phyloP scores from a whole-genome alignment of 73 alveolate genomes.

The Blepharisma japonicum region DNA sequence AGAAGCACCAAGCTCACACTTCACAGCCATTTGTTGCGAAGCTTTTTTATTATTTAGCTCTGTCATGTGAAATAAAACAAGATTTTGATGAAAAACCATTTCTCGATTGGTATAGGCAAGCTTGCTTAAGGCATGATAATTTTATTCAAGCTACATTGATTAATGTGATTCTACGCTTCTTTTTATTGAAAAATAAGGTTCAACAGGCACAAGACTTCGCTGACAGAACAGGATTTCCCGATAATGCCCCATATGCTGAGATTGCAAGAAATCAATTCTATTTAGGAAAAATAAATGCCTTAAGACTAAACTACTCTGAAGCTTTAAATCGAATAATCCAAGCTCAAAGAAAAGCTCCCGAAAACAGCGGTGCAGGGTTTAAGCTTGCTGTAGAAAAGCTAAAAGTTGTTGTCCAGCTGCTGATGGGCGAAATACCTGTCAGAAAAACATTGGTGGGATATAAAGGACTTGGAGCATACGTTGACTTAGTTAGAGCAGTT shows the following conservation, averaged over 20 bases:
- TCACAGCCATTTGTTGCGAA: constrained; percentile 9
- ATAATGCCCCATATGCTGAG: constrained; percentile 81
- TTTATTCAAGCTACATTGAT: not conserved
- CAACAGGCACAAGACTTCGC: constrained; percentile 78
- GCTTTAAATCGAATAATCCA: constrained; percentile 79
- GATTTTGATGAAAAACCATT: not conserved
- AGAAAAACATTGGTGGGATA: constrained; percentile 59
- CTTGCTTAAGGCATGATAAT: constrained; percentile 22
- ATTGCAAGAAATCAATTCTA: constrained; percentile 86
- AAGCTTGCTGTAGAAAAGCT: constrained; percentile 84
- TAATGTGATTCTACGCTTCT: constrained; percentile 14
- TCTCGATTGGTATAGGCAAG: not conserved
- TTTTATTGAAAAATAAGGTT: constrained; percentile 2
- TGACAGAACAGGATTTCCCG: constrained; percentile 87
- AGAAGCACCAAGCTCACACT: not conserved
- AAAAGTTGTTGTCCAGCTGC: constrained; percentile 77
- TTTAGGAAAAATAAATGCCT: constrained; percentile 92
- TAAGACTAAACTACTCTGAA: constrained; percentile 89
- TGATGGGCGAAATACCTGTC: constrained; percentile 97
- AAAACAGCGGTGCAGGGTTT: constrained; percentile 91
- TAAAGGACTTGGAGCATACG: constrained; percentile 7
- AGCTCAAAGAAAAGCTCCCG: constrained; percentile 96
- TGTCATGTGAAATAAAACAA: not conserved
- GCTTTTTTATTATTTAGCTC: constrained; percentile 6
- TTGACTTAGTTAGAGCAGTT: constrained; percentile 68